Conservation (phyloP, 257 asterid species). For the Petunia secreta region DNA sequence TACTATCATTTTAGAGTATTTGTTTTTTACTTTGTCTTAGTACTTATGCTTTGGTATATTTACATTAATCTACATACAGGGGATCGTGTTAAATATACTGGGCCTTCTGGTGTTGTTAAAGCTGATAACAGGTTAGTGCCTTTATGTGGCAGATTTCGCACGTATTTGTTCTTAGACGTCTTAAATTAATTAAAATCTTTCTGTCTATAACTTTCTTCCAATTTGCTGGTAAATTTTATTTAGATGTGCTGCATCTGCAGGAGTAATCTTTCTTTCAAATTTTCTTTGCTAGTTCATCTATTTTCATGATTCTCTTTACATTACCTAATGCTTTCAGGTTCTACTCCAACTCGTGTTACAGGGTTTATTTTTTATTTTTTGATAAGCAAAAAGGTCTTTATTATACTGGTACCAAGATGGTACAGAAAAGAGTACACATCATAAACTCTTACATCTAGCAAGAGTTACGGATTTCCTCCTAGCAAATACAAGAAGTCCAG, state of each 20-base stretch:
- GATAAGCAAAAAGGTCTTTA: too few species aligned
- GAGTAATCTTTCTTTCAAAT: slow-evolving; percentile 10
- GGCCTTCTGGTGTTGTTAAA: slow-evolving; percentile 61
- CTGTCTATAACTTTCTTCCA: neutral
- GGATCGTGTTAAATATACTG: slow-evolving; percentile 89
- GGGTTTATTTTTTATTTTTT: neutral
- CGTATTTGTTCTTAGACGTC: slow-evolving; percentile 1
- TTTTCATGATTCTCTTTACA: neutral
- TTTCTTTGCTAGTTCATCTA: slow-evolving; percentile 2
- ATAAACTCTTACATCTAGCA: too few species aligned
- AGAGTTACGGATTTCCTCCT: too few species aligned
- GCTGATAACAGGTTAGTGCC: slow-evolving; percentile 70
- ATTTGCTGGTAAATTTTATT: slow-evolving; percentile 13
- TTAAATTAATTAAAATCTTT: slow-evolving; percentile 20
- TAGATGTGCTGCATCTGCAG: neutral
- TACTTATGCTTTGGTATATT: slow-evolving; percentile 15
- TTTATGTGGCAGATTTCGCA: slow-evolving; percentile 29
- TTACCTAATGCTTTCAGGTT: neutral
- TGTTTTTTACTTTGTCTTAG: slow-evolving; percentile 8
- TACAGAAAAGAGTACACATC: too few species aligned
- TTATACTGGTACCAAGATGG: too few species aligned
- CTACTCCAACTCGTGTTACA: neutral
- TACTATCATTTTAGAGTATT: slow-evolving; percentile 7
- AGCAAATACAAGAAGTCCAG: too few species aligned
- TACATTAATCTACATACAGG: slow-evolving; percentile 55